Evolutionary conservation across 306 rosid genomes (phyloP).

Genomic region (Trichosanthes cucumerina): DNA sequence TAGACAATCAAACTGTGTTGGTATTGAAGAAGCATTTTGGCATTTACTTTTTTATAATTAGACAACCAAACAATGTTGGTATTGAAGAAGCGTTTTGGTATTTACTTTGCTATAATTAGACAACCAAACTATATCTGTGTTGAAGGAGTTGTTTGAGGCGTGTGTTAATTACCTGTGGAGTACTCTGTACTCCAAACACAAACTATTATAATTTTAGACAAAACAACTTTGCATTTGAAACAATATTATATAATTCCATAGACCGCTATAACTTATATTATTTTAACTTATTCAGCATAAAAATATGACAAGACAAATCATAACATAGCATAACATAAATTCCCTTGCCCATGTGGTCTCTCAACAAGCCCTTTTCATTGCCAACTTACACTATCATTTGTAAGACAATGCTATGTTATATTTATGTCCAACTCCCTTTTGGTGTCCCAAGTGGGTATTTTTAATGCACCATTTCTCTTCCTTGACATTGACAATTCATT

Average conservation of each 20-base stretch:
- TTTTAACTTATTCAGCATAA: too few relatives aligned
- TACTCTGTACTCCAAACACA: too few relatives aligned
- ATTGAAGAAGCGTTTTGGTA: neutral
- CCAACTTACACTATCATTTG: neutral
- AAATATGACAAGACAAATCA: neutral
- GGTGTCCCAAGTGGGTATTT: neutral
- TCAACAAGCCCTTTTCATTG: neutral
- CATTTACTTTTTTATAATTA: too few relatives aligned
- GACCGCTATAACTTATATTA: too few relatives aligned
- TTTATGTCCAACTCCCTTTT: neutral
- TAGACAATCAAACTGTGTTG: neutral
- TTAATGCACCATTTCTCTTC: neutral
- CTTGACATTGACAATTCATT: neutral
- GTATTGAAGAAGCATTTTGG: neutral
- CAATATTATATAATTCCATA: too few relatives aligned
- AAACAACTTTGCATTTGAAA: too few relatives aligned
- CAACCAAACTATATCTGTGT: too few relatives aligned
- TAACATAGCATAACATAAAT: neutral
- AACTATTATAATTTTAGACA: too few relatives aligned
- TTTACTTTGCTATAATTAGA: too few relatives aligned
- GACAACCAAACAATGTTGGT: neutral
- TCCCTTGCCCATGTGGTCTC: neutral
- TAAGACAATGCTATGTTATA: neutral
- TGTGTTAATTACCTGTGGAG: too few relatives aligned
- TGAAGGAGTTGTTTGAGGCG: neutral